Base-by-base conservation (phyloP, 805 yeast species). In the Sugiyamaella qingdaonensis region DNA sequence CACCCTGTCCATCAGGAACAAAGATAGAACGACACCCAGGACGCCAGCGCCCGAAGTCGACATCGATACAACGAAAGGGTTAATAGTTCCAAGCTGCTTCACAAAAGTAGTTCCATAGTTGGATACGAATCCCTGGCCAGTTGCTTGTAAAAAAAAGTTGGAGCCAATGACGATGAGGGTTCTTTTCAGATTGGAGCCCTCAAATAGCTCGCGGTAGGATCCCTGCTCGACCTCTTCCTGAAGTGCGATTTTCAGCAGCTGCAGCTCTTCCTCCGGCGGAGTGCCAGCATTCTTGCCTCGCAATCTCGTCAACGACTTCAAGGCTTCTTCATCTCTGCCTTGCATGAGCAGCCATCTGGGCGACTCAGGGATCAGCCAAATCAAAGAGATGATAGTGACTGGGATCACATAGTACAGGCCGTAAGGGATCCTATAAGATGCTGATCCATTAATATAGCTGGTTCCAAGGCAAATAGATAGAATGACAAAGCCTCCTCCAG, bases 321-420 rank as follows among this genome's bases (percentile, higher is more conserved):
- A 71, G 1, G 91, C 92, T 43, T 77, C 74, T n/a, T 78, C 82
- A 50, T 78, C 63, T 24, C 76, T 69, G 56, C 79, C 80, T 58
- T 79, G 78, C 49, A 78, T 79, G 31, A 88, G 83, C 57, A 70
- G 78, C 69, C 71, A 88, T 62, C 95, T 76, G 37, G 95, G 95
- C 41, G 86, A 77, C 63, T 87, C 95, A 24, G 95, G 91, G 37
- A 87, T 72, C 58, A 82, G 74, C 49, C 78, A 64, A 69, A 88
- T 73, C 29, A 92, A 94, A 14, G 68, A 56, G 47, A 74, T 73
- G 47, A 88, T 73, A 27, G 84, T 65, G 1, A 78, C 53, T n/a
- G 88, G 82, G 84, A 90, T 88, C 5, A 81, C 60, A 61, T 85
- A 78, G 70, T 86, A 91, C 32, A 87, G 61, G 11, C 84, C 90